Evolutionary conservation across 2,329 filamentous ascomycete species (phyloP).

Genomic region (Nectriaceae sp.): DNA sequence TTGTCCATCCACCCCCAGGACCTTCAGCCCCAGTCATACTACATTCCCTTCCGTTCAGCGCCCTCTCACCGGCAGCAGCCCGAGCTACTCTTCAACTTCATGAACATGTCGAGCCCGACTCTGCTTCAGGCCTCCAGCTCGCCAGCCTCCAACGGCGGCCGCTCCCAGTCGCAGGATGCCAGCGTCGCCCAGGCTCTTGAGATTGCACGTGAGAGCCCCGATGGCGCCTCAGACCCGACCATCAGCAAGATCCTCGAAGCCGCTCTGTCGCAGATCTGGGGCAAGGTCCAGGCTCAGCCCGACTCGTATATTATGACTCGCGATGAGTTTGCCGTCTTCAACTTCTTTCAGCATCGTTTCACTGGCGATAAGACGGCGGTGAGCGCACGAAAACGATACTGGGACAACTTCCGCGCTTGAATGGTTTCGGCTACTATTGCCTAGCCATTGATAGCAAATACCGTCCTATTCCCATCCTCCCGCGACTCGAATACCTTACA

Average conservation of each 20-base stretch:
- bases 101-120: constrained; percentile 22
- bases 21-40: constrained; percentile 23
- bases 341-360: constrained; percentile 75
- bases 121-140: constrained; percentile 20
- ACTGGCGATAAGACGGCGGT: constrained; percentile 50
- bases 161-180: constrained; percentile 32
- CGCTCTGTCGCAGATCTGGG: constrained; percentile 67
- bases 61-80: constrained; percentile 3
- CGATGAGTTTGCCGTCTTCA: constrained; percentile 85
- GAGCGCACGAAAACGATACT: constrained; percentile 54
- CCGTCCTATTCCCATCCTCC: too few relatives aligned
- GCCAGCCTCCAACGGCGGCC: constrained; percentile 15
- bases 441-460: too few relatives aligned
- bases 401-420: constrained; percentile 48
- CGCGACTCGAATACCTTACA: constrained; percentile 4
- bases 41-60: constrained; percentile 15
- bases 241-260: constrained; percentile 67
- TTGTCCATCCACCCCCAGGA: constrained; percentile 32
- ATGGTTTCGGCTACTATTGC: constrained; percentile 9
- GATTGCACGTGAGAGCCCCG: constrained; percentile 72
- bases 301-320: constrained; percentile 71
- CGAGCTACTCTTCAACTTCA: constrained; percentile 17
- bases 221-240: constrained; percentile 62
- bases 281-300: constrained; percentile 64
- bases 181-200: constrained; percentile 70